Evolutionary conservation across 495 filamentous ascomycete species (phyloP), one percentile per base, ranked within the genome.

Genomic region (Penicillium dipodomyicola): DNA sequence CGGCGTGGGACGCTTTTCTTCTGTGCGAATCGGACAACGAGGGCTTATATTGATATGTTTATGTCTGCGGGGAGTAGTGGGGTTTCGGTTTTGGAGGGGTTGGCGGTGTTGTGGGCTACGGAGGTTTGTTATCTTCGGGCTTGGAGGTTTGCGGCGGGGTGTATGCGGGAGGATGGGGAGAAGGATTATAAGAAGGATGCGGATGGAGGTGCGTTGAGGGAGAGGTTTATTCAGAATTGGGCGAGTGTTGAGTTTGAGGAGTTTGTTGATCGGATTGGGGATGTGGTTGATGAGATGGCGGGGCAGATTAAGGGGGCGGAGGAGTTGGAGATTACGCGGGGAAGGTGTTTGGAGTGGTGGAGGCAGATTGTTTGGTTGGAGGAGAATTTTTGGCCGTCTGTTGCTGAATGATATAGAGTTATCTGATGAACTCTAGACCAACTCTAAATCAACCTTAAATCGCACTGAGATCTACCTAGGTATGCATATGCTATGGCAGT

Each of bases 61-160:
- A 71, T 76, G 62, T 77, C 72, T n/a, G 79, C 75, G 15, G 75
- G 70, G 14, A 76, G 77, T 60, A 52, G 75, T 0, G 76, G 69
- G 33, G 65, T 70, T 5, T 74, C 71, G 6, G 49, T 84, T 67
- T 67, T 91, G 15, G 86, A 90, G 64, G 87, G 86, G 9, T 67
- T 90, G 55, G 77, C 88, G 9, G 80, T 88, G 20, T 77, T 91
- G 19, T 92, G 87, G 85, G 84, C 86, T 25, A 90, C 86, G 11
- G 89, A 92, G 74, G 79, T 76, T 4, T 80, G 76, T 57, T 87
- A 87, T 65, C 54, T 87, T 5, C 72, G 76, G 41, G 75, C 83
- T 14, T 88, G 84, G 84, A 71, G 71, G 50, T 84, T 78, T 71
- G 83, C 83, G 23, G 75, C 75, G 35, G 62, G 57, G 7, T 65